phyloP scores from a whole-genome alignment of 2,329 filamentous ascomycete species.

The Talaromyces sp. region DNA sequence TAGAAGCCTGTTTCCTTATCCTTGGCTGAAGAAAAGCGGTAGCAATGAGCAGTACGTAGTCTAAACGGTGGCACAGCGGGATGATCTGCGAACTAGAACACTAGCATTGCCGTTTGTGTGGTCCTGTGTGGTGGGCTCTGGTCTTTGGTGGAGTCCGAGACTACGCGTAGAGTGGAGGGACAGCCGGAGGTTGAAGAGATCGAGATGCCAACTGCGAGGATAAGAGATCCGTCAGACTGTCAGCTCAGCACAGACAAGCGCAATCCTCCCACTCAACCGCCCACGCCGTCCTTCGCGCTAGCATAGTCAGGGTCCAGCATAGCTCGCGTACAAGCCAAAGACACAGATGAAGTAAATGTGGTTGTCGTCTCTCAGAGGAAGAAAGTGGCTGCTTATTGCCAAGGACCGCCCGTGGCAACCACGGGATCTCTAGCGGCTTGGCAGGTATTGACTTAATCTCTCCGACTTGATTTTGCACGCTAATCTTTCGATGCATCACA shows the following conservation, averaged over 20 bases:
- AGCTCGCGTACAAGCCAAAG: not conserved
- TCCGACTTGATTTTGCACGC: not conserved
- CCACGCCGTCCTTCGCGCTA: not conserved
- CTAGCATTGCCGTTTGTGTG: too few relatives aligned
- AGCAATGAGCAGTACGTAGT: not conserved
- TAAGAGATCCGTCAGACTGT: not conserved
- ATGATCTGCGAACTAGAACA: not conserved
- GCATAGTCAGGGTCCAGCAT: not conserved
- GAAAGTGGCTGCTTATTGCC: not conserved
- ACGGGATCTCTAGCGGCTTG: not conserved
- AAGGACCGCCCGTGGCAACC: not conserved
- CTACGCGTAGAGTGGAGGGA: too few relatives aligned
- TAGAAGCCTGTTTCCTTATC: not conserved
- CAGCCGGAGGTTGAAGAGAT: too few relatives aligned
- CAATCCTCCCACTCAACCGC: too few relatives aligned
- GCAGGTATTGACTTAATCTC: not conserved
- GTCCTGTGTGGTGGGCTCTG: too few relatives aligned
- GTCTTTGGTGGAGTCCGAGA: too few relatives aligned
- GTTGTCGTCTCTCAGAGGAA: too few relatives aligned
- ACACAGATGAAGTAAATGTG: too few relatives aligned
- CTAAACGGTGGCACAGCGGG: not conserved
- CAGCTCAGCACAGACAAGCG: not conserved
- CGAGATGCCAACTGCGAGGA: not conserved
- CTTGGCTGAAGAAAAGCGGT: not conserved
- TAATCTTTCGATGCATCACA: too few relatives aligned